phyloP scores from a whole-genome alignment of 108 stramenopile species.

The Pseudonitzschia pungens region DNA sequence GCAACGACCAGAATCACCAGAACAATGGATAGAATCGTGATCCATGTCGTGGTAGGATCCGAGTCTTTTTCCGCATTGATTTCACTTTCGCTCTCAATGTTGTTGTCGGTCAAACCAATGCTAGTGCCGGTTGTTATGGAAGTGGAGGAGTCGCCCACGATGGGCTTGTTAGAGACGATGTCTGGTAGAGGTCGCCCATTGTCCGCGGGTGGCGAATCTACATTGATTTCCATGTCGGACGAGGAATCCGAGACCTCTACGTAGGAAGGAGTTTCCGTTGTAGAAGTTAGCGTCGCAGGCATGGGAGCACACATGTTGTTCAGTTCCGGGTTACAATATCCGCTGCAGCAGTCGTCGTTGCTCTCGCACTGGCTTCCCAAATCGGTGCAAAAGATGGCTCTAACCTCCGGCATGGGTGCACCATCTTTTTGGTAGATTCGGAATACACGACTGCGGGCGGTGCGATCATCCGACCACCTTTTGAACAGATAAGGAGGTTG shows the following conservation, averaged over 20 bases:
- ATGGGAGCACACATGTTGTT: slow-evolving; percentile 6
- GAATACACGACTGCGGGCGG: neutral
- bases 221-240: slow-evolving; percentile 11
- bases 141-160: neutral
- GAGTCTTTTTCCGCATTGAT: neutral
- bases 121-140: neutral
- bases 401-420: neutral
- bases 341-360: slow-evolving; percentile 12
- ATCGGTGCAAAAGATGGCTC: slow-evolving; percentile 15
- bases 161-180: neutral
- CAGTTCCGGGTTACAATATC: neutral
- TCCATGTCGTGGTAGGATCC: neutral
- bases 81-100: neutral
- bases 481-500: slow-evolving; percentile 25
- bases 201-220: neutral
- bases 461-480: slow-evolving; percentile 26
- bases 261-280: neutral
- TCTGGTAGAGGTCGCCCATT: neutral
- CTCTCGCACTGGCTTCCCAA: neutral
- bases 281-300: neutral
- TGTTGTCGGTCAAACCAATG: slow-evolving; percentile 3
- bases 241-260: neutral
- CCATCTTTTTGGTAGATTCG: neutral
- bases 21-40: neutral
- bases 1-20: neutral